Evolutionary conservation across 2,329 filamentous ascomycete genomes (phyloP), one percentile per base, ranked within the genome.

Genomic region (Exserohilum rostratum): DNA sequence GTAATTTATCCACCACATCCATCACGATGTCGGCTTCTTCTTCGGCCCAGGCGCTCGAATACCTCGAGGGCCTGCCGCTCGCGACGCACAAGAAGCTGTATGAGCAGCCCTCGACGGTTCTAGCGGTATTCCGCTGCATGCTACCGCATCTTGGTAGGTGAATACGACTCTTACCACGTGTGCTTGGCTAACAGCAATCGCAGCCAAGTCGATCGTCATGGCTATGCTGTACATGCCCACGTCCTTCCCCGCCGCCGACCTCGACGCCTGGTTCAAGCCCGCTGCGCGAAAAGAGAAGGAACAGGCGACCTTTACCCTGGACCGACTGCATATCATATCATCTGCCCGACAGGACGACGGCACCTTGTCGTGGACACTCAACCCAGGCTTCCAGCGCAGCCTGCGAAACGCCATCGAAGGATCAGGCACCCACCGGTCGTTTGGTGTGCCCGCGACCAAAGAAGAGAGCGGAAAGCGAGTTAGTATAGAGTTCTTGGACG

Each of bases 81-180:
- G 91, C 90, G 37, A 96, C 91, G 31, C 96, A 98, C 76, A 86
- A 87, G 73, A 90, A 91, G 76, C 84, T 99, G 40, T 99, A 99
- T 82, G 90, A 93, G 79, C 93, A 97, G 81, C 95, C 95, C 27
- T 96, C 93, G 37, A 96, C 95, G 1, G 90, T 93, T 33, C 87
- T 99, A 63, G 95, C 95, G 64, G 93, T 99, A 69, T 98, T 98
- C 76, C 87, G 95, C 65, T 93, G 95, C 79, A 97, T 99, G 92
- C 85, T 99, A 54, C 91, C 95, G 53, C 90, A 96, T 71, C 79
- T 98, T 58, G 91, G 90, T 93, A 82, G 69, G 38, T 49, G 5
- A 10, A 13, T 17, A 3, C 4, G 31, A 37, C 15, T 13, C n/a
- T 4, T 27, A 2, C 18, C n/a, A 1, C 1, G 6, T 3, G 10